Conservation (phyloP, 805 yeast genomes). For the Grigorovia humatica region DNA sequence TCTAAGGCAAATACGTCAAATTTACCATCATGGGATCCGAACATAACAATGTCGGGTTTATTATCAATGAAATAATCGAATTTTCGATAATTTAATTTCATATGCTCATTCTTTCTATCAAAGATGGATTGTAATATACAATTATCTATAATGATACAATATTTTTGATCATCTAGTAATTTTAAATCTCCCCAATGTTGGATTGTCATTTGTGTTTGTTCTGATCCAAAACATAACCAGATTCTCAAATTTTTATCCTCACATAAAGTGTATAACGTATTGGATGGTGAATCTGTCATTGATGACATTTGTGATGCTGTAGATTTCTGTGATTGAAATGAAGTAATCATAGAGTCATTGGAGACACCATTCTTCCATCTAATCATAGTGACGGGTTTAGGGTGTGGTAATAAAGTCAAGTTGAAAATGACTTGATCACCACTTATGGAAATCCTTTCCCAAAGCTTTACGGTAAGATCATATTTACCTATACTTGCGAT, state of each 20-base stretch:
- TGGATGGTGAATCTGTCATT: slow-evolving; percentile 24
- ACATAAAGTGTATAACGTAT: slow-evolving; percentile 55
- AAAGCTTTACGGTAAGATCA: slow-evolving; percentile 63
- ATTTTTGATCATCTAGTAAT: slow-evolving; percentile 20
- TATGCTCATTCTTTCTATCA: background rate
- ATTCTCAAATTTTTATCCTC: slow-evolving; percentile 49
- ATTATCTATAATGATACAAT: slow-evolving; percentile 34
- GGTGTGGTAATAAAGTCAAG: slow-evolving; percentile 57
- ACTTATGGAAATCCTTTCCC: slow-evolving; percentile 68
- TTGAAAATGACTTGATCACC: slow-evolving; percentile 56
- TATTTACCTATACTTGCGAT: slow-evolving; percentile 54
- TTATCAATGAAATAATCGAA: slow-evolving; percentile 16
- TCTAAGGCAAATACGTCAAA: slow-evolving; percentile 38
- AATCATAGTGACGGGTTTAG: slow-evolving; percentile 42
- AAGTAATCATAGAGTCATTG: slow-evolving; percentile 7
- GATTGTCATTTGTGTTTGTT: slow-evolving; percentile 41
- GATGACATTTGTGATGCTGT: slow-evolving; percentile 10
- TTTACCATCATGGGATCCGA: slow-evolving; percentile 28
- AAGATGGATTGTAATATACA: slow-evolving; percentile 27
- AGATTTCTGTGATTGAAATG: slow-evolving; percentile 11
- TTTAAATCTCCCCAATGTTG: slow-evolving; percentile 46
- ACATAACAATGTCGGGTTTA: slow-evolving; percentile 35
- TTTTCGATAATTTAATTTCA: slow-evolving; percentile 9
- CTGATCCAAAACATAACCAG: slow-evolving; percentile 59
- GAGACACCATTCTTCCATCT: slow-evolving; percentile 42